A percentile compares a stretch with the other conserved stretches of the same genome.
Conservation (phyloP, 345 rosid genomes). For the Jatropha curcas region DNA sequence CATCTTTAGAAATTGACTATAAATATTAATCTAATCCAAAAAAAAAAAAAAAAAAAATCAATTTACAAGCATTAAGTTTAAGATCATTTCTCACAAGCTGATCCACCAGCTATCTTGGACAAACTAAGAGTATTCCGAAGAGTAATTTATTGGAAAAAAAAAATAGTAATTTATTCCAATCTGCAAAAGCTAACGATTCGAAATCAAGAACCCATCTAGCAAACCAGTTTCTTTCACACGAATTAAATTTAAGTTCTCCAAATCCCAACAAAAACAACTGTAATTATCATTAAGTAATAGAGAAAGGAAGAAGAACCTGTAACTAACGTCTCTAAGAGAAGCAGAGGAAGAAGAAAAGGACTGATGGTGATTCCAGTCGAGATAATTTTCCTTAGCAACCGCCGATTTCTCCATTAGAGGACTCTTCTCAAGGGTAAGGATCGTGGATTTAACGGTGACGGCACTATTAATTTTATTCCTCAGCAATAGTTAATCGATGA, state of each 20-base stretch:
- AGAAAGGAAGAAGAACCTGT: slow-evolving; percentile 38
- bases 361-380: slow-evolving; percentile 31
- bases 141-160: too few relatives aligned
- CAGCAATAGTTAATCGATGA: not conserved
- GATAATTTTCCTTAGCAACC: slow-evolving; percentile 13
- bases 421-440: not conserved
- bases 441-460: not conserved
- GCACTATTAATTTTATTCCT: not conserved
- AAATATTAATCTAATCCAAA: not conserved
- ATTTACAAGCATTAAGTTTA: not conserved
- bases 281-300: not conserved
- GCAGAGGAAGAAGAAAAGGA: slow-evolving; percentile 35
- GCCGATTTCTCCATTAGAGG: slow-evolving; percentile 17
- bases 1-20: not conserved
- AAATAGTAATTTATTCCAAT: not conserved
- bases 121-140: not conserved
- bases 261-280: not conserved
- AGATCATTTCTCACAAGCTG: not conserved
- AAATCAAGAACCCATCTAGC: not conserved
- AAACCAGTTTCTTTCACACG: not conserved
- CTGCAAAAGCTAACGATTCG: not conserved
- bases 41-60: not conserved
- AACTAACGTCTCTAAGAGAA: slow-evolving; percentile 50
- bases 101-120: not conserved
- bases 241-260: not conserved